A percentile compares a stretch with the other conserved stretches of the same genome.
Evolutionary conservation across 345 rosid genomes (phyloP).

Genomic region (Erodium maritimum): DNA sequence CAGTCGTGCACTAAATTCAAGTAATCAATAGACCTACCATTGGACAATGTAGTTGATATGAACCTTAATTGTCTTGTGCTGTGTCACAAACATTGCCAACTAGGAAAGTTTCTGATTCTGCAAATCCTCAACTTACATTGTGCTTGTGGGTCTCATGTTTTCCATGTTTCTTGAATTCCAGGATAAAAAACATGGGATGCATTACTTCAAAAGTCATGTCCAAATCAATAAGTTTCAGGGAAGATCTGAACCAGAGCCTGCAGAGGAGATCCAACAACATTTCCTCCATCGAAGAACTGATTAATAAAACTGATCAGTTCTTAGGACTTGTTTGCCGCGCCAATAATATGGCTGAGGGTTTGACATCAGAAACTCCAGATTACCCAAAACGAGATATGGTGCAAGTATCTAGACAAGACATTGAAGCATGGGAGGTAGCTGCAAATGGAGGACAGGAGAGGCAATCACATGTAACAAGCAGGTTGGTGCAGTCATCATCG

Average conservation of each 20-base stretch:
- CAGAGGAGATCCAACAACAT: slow-evolving; percentile 12
- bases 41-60: no score
- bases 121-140: no score
- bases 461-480: background rate
- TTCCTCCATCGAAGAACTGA: slow-evolving; percentile 2
- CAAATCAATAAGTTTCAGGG: slow-evolving; percentile 19
- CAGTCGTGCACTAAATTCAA: no score
- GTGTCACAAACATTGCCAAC: no score
- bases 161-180: background rate
- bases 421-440: no score
- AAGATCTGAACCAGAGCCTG: slow-evolving; percentile 14
- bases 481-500: background rate
- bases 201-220: slow-evolving; percentile 26
- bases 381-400: background rate
- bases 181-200: slow-evolving; percentile 25
- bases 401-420: no score
- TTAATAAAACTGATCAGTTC: slow-evolving; percentile 12
- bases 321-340: slow-evolving; percentile 13
- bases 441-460: no score
- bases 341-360: background rate
- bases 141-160: no score
- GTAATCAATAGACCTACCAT: no score
- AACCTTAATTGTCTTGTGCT: no score
- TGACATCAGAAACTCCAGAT: background rate
- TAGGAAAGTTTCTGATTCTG: no score